A percentile compares a stretch with the other conserved stretches of the same genome.
phyloP scores from a whole-genome alignment of 805 yeast species.

The Ogataea neopini region DNA sequence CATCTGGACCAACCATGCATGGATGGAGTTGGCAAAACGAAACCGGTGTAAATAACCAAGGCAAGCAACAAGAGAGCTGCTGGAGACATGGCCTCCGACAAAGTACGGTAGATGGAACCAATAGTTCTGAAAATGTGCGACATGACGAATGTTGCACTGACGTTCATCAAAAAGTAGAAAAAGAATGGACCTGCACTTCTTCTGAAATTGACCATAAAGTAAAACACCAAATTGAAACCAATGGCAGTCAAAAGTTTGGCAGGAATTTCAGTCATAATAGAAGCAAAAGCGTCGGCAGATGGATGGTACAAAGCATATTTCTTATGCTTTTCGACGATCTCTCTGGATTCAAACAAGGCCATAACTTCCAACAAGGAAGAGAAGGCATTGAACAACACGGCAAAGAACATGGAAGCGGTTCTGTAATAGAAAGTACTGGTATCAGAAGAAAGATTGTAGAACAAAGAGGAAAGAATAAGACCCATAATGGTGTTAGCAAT shows the following conservation, averaged over 20 bases:
- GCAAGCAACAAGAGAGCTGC: constrained; percentile 51
- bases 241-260: constrained; percentile 43
- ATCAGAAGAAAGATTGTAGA: constrained; percentile 44
- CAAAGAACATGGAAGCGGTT: constrained; percentile 65
- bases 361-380: constrained; percentile 58
- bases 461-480: constrained; percentile 54
- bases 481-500: constrained; percentile 53
- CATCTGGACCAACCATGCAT: constrained; percentile 65
- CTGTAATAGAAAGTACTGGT: constrained; percentile 52
- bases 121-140: constrained; percentile 53
- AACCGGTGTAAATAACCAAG: constrained; percentile 53
- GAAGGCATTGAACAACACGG: constrained; percentile 60
- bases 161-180: constrained; percentile 47
- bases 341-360: constrained; percentile 52
- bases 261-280: constrained; percentile 52
- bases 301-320: constrained; percentile 57
- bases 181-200: constrained; percentile 53
- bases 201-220: constrained; percentile 53
- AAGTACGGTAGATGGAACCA: constrained; percentile 47
- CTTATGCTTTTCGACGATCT: constrained; percentile 57
- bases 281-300: constrained; percentile 58
- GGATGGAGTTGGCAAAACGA: constrained; percentile 52
- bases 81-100: constrained; percentile 58
- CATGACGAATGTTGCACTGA: constrained; percentile 48
- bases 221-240: constrained; percentile 48